Evolutionary conservation across 176 grass and related monocot genomes (phyloP), one percentile per base, ranked within the genome.

Genomic region (Metroxylon sagu): DNA sequence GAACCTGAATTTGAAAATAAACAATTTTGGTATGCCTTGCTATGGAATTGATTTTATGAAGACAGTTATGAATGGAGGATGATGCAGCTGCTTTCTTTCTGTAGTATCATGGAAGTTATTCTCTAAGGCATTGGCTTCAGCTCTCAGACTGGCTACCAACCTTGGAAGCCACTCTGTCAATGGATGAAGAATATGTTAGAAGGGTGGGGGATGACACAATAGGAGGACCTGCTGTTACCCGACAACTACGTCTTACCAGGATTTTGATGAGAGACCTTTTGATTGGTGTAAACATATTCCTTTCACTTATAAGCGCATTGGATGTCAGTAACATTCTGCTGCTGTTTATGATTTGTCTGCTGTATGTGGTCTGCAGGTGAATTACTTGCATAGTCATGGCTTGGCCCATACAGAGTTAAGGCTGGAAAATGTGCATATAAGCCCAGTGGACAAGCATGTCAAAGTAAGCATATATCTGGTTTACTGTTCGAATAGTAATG

Each of bases 231-330:
- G 84, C 83, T 75, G 78, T 97, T 52, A 88, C 84, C 30, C 78
- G 87, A 29, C 87, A 91, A 48, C 69, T 88, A 29, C 80, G 92
- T 18, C 51, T 91, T 58, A 97, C 80, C 23, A 85, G 87, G 72
- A 88, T 97, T 85, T 66, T 97, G 80, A 97, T 97, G 92, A 86
- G 87, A 74, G 84, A 97, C 76, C 83, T 97, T 77, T 76, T 97
- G 62, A 97, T 97, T 85, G 92, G 78, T 78, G 92, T 97, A 88
- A 79, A 72, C 67, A 79, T 26, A 65, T 62, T 30, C 29, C 4
- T 43, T 73, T 15, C 54, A 59, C 29, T 14, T 43, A 43, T 43
- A 43, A 43, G 35, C 14, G 35, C 35, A 43, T 14, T 43, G 35
- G 7, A 12, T 43, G 3, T 43, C 8, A 14, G 10, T 43, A 14